Evolutionary conservation across 1,284 basidiomycete genomes (phyloP).

Genomic region (Trametes pubescens): DNA sequence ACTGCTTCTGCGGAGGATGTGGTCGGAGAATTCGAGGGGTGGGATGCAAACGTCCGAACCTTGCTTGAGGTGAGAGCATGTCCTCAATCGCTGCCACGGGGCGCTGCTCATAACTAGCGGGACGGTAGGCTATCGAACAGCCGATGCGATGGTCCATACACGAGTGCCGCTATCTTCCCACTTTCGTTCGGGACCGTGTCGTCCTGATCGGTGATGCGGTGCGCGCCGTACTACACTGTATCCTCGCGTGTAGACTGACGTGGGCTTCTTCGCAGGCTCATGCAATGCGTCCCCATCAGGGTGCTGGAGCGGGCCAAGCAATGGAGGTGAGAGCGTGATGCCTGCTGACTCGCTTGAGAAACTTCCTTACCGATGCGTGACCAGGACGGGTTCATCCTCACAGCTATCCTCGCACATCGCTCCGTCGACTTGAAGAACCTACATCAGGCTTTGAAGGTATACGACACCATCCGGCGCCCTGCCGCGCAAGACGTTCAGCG

Average conservation of each 20-base stretch:
- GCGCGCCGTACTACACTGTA: slow-evolving; percentile 16
- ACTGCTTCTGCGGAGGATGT: neutral
- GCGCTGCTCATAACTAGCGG: slow-evolving; percentile 40
- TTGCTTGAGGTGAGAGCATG: neutral
- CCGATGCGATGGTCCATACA: slow-evolving; percentile 47
- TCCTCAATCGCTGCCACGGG: neutral
- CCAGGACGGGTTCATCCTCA: neutral
- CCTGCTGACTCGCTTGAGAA: slow-evolving; percentile 8
- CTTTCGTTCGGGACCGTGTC: slow-evolving; percentile 39
- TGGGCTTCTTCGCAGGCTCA: slow-evolving; percentile 44
- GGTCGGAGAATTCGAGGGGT: neutral
- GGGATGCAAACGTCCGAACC: neutral
- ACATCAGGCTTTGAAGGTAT: slow-evolving; percentile 42
- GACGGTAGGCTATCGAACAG: slow-evolving; percentile 46
- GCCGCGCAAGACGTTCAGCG: slow-evolving; percentile 33
- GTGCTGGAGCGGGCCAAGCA: slow-evolving; percentile 50
- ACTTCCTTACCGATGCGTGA: neutral
- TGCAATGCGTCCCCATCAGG: slow-evolving; percentile 51
- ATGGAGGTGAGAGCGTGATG: slow-evolving; percentile 42
- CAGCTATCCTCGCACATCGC: neutral
- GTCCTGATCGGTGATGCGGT: slow-evolving; percentile 49
- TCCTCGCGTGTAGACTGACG: neutral
- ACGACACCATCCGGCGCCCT: slow-evolving; percentile 49
- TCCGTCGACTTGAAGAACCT: slow-evolving; percentile 31
- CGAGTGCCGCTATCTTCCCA: slow-evolving; percentile 36